These are phyloP conservation scores for Diplodia intermedia DNA, from an alignment of 2,329 filamentous ascomycete genomes.

Conservation along the genomic window DNA sequence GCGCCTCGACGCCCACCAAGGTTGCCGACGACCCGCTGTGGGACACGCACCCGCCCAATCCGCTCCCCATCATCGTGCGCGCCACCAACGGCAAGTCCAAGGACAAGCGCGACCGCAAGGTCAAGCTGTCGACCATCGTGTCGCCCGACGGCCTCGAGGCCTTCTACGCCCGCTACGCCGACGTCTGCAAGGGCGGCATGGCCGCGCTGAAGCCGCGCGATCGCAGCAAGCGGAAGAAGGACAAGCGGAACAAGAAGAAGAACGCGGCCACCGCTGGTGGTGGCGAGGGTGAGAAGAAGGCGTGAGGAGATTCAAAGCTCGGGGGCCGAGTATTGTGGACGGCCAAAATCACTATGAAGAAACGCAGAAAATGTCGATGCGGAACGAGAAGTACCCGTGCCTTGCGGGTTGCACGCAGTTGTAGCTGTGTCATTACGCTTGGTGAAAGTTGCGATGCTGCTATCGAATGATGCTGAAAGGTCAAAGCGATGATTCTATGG, in stretches of 20 bases:
- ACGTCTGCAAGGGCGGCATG: slow-evolving; percentile 91
- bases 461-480: too few species aligned
- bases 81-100: slow-evolving; percentile 77
- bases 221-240: slow-evolving; percentile 82
- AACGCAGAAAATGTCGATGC: neutral
- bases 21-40: slow-evolving; percentile 60
- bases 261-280: neutral
- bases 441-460: too few species aligned
- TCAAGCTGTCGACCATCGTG: slow-evolving; percentile 85
- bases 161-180: slow-evolving; percentile 87
- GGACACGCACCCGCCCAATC: slow-evolving; percentile 65
- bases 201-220: slow-evolving; percentile 89
- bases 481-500: too few species aligned
- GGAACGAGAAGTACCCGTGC: neutral
- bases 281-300: slow-evolving; percentile 12
- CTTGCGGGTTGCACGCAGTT: neutral
- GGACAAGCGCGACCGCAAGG: slow-evolving; percentile 62
- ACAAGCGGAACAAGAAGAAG: slow-evolving; percentile 63
- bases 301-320: neutral
- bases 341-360: neutral
- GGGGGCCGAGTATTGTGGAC: neutral
- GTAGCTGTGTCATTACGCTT: neutral
- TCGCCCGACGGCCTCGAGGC: slow-evolving; percentile 74
- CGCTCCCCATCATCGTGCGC: slow-evolving; percentile 78
- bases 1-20: slow-evolving; percentile 37